Conservation (phyloP, 495 filamentous ascomycete genomes). For the Hypoxylon crocopeplum region DNA sequence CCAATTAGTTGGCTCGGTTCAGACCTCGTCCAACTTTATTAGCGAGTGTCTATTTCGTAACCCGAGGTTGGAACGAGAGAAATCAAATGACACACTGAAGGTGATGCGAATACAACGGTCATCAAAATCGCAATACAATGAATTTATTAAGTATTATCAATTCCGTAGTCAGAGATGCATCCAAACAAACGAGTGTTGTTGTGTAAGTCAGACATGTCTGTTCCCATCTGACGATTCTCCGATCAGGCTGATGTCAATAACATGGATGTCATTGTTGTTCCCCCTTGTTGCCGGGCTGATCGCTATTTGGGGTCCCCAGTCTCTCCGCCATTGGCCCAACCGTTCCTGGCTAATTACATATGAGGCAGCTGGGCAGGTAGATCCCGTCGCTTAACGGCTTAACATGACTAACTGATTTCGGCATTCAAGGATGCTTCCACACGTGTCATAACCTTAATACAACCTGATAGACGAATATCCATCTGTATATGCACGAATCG, state of each 20-base stretch:
- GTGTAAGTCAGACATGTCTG: neutral
- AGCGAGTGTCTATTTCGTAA: slow-evolving; percentile 6
- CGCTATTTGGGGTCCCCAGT: slow-evolving; percentile 12
- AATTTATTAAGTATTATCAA: slow-evolving; percentile 29
- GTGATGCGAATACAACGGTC: slow-evolving; percentile 21
- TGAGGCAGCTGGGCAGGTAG: slow-evolving; percentile 8
- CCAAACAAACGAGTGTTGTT: slow-evolving; percentile 14
- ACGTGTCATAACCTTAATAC: slow-evolving; percentile 22
- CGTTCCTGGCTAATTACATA: slow-evolving; percentile 28
- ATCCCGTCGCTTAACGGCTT: slow-evolving; percentile 24
- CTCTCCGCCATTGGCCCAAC: slow-evolving; percentile 19
- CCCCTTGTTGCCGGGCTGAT: slow-evolving; percentile 32
- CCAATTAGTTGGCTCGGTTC: neutral
- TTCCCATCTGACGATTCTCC: slow-evolving; percentile 15
- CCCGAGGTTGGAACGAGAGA: neutral
- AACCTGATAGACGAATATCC: too few species aligned
- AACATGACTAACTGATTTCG: slow-evolving; percentile 27
- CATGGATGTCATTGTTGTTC: slow-evolving; percentile 15
- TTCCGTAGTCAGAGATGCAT: slow-evolving; percentile 8
- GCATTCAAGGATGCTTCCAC: slow-evolving; percentile 7
- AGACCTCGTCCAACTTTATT: neutral
- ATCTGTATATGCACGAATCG: too few species aligned
- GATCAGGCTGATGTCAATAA: slow-evolving; percentile 35
- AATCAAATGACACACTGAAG: neutral
- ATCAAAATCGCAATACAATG: slow-evolving; percentile 3